Percentiles rank a stretch among this genome's conserved stretches.
Conservation (phyloP, 768 basidiomycete species). For the Auricularia auricula-judae region DNA sequence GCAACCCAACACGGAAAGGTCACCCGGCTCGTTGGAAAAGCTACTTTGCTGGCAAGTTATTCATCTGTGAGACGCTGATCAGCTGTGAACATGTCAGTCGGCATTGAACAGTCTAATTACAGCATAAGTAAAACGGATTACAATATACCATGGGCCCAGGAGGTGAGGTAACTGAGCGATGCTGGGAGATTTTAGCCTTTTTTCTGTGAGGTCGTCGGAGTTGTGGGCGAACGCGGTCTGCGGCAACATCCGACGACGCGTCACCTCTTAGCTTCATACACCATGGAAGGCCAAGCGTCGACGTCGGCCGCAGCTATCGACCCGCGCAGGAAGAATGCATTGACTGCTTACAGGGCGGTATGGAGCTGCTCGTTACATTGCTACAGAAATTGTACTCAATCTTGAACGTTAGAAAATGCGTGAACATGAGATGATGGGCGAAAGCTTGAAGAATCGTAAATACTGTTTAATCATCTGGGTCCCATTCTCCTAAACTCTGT, state of each 20-base stretch:
- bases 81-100: too few species aligned
- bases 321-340: conserved; percentile 58
- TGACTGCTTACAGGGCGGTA: conserved; percentile 71
- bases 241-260: conserved; percentile 2
- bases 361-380: conserved; percentile 3
- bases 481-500: conserved; percentile 2
- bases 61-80: too few species aligned
- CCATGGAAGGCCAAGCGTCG: conserved; percentile 24
- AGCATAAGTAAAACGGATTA: too few species aligned
- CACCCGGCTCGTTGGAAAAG: too few species aligned
- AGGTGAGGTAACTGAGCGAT: too few species aligned
- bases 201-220: too few species aligned
- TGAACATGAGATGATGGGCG: conserved; percentile 76
- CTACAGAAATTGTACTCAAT: too few species aligned
- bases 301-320: conserved; percentile 56
- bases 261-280: conserved; percentile 8
- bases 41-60: too few species aligned
- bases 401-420: conserved; percentile 75
- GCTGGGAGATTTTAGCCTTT: too few species aligned
- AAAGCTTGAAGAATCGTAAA: conserved; percentile 84
- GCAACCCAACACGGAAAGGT: too few species aligned
- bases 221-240: not conserved
- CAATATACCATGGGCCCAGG: too few species aligned
- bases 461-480: conserved; percentile 7
- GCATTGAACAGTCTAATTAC: too few species aligned